These are phyloP conservation scores for Phytopythium montanum DNA, from an alignment of 352 stramenopile genomes.

Conservation along the genomic window DNA sequence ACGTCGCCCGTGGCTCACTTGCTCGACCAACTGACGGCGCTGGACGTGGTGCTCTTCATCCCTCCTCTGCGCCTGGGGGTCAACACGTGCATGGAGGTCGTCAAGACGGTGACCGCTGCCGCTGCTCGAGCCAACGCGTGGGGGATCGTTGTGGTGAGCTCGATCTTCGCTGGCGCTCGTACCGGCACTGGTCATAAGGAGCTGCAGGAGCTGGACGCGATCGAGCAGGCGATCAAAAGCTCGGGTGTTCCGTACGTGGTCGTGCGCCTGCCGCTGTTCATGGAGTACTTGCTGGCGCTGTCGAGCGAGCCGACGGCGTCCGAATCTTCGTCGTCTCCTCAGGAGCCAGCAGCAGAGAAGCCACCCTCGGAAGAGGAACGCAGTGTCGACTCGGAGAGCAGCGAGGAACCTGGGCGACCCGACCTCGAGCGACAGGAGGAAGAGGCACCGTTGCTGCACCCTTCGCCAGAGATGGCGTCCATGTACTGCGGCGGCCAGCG, in stretches of 20 bases:
- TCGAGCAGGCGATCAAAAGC: constrained; percentile 56
- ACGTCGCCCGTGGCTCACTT: constrained; percentile 52
- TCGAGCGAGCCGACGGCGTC: constrained; percentile 15
- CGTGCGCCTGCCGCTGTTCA: constrained; percentile 66
- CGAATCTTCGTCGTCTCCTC: background rate
- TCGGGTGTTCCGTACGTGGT: constrained; percentile 59
- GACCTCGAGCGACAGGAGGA: constrained; percentile 15
- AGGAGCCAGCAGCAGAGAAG: background rate
- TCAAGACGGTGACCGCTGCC: constrained; percentile 48
- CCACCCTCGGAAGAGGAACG: background rate
- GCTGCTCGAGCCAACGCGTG: constrained; percentile 46
- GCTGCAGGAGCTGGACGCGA: constrained; percentile 55
- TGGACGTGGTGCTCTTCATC: constrained; percentile 73
- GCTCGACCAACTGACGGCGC: constrained; percentile 48
- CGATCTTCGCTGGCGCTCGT: constrained; percentile 46
- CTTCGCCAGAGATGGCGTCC: constrained; percentile 20
- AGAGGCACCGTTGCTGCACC: background rate
- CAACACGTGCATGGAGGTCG: constrained; percentile 49
- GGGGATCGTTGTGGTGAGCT: constrained; percentile 73
- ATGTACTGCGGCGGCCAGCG: background rate
- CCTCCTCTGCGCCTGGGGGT: constrained; percentile 52
- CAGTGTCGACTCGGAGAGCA: constrained; percentile 8
- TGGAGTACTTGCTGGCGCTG: constrained; percentile 76
- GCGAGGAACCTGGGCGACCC: constrained; percentile 15
- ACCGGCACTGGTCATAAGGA: constrained; percentile 4